These are phyloP conservation scores for Salix caprea DNA, from an alignment of 345 rosid species.

Conservation along the genomic window DNA sequence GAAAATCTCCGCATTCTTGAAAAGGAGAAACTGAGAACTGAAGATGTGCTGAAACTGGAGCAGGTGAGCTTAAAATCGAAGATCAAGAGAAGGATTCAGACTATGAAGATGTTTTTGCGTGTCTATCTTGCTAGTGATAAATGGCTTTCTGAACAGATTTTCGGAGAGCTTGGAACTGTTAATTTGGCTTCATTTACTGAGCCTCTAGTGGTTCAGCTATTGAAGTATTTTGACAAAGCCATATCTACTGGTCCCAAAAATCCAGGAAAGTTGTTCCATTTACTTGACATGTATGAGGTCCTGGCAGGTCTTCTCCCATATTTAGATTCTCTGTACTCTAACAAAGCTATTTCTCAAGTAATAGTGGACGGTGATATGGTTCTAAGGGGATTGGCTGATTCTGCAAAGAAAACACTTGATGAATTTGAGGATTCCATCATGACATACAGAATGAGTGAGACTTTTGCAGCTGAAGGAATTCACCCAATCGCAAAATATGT, in stretches of 20 bases:
- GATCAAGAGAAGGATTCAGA: constrained; percentile 82
- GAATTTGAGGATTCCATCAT: constrained; percentile 74
- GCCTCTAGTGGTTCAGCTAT: constrained; percentile 65
- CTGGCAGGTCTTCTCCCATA: constrained; percentile 59
- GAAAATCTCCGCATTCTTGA: constrained; percentile 68
- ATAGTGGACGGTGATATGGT: constrained; percentile 54
- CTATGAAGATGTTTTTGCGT: constrained; percentile 60
- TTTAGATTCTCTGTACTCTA: constrained; percentile 47
- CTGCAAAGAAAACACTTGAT: constrained; percentile 51
- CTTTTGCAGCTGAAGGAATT: constrained; percentile 67
- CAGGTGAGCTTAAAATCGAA: constrained; percentile 63
- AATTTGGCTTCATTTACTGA: constrained; percentile 56
- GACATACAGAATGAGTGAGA: constrained; percentile 40
- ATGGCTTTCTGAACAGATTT: constrained; percentile 57
- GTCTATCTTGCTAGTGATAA: constrained; percentile 70
- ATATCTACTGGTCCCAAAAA: constrained; percentile 67
- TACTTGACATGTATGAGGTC: constrained; percentile 84
- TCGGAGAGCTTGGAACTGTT: constrained; percentile 41
- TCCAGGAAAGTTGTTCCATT: constrained; percentile 66
- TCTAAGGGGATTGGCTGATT: constrained; percentile 55
- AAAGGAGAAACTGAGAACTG: constrained; percentile 75
- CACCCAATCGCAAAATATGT: constrained; percentile 73
- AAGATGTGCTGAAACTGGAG: constrained; percentile 79
- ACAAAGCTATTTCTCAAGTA: constrained; percentile 44
- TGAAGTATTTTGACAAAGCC: constrained; percentile 71